Evolutionary conservation across 352 stramenopile genomes (phyloP).

Genomic region (Phytopythium delawarense): DNA sequence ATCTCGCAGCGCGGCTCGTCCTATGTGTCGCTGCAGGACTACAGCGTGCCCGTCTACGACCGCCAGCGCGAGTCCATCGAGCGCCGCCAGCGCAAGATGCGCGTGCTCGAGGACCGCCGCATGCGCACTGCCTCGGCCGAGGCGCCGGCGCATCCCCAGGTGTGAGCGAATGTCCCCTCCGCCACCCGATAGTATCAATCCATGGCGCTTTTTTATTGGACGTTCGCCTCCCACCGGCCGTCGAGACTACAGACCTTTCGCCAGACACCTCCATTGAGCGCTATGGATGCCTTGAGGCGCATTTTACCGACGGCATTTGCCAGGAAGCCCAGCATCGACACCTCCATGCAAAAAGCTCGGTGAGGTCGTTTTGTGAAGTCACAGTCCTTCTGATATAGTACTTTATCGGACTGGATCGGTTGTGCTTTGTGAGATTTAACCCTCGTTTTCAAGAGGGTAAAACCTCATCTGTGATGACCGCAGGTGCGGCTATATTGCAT

Average conservation of each 20-base stretch:
- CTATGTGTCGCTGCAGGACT: constrained; percentile 74
- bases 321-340: no score
- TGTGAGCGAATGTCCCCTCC: not conserved
- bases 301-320: no score
- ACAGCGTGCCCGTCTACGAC: constrained; percentile 75
- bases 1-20: constrained; percentile 73
- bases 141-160: not conserved
- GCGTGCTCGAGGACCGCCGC: constrained; percentile 58
- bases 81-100: constrained; percentile 66
- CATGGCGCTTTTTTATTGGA: constrained; percentile 1
- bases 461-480: not conserved
- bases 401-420: not conserved
- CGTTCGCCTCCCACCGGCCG: not conserved
- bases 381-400: not conserved
- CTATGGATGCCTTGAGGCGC: no score
- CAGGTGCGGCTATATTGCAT: not conserved
- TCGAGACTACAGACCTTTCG: no score
- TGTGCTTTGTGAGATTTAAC: not conserved
- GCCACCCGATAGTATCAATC: not conserved
- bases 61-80: constrained; percentile 75
- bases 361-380: no score
- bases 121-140: constrained; percentile 20
- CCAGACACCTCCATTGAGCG: no score
- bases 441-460: not conserved
- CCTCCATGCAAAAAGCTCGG: no score